Evolutionary conservation across 1,284 basidiomycete species (phyloP).

Genomic region (Malassezia globosa): DNA sequence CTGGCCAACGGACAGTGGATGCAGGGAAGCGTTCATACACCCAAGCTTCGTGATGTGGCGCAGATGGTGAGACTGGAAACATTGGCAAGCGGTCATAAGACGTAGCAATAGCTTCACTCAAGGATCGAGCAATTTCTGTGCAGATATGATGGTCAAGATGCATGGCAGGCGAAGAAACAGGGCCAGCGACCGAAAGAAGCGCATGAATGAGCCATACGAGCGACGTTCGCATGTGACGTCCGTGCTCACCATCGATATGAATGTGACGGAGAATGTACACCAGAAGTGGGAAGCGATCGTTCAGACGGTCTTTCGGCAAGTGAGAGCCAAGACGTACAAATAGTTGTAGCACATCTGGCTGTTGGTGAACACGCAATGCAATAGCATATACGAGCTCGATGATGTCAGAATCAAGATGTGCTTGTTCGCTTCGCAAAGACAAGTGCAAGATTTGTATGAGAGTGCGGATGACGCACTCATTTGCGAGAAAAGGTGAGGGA

Average conservation of each 20-base stretch:
- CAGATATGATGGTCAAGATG: background rate
- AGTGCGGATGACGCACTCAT: background rate
- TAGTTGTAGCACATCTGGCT: background rate
- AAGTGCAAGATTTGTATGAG: constrained; percentile 1
- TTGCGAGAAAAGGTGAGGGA: background rate
- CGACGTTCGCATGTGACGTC: background rate
- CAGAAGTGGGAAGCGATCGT: background rate
- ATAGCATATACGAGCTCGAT: constrained; percentile 3
- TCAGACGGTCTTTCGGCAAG: background rate
- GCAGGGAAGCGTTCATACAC: background rate
- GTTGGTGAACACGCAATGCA: background rate
- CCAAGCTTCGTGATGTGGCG: background rate
- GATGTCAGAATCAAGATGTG: background rate
- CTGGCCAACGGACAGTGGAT: background rate
- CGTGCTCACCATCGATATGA: background rate
- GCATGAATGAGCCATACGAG: background rate
- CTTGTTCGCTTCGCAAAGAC: background rate
- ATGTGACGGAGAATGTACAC: background rate
- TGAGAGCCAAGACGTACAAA: background rate
- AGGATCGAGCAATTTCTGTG: background rate
- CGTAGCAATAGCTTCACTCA: background rate
- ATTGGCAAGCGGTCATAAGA: background rate
- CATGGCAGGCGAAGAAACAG: background rate
- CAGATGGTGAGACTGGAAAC: background rate
- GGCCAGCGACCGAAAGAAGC: background rate